Conservation (phyloP, 495 filamentous ascomycete species). For the Rhypophila decipiens region DNA sequence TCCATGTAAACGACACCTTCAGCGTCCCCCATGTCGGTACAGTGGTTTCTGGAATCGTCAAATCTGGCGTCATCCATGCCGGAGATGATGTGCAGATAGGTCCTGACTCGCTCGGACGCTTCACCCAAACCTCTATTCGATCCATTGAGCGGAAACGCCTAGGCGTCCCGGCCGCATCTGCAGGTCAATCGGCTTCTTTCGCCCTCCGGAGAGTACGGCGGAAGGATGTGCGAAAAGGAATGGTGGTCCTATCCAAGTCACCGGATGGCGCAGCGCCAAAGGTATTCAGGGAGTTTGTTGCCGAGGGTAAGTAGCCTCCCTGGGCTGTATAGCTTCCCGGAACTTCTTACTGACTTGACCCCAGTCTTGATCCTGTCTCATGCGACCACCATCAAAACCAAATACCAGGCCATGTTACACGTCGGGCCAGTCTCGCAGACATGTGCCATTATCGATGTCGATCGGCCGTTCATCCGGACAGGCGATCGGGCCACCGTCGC, state of each 20-base stretch:
- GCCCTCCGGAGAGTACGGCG: constrained; percentile 77
- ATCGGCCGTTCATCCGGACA: constrained; percentile 90
- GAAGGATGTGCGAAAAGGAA: constrained; percentile 95
- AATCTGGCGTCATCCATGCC: constrained; percentile 78
- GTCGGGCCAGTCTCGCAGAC: constrained; percentile 94
- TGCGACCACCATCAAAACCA: constrained; percentile 96
- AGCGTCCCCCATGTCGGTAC: constrained; percentile 98
- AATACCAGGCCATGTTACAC: constrained; percentile 98
- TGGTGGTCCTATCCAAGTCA: constrained; percentile 88
- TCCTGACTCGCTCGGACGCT: constrained; percentile 87
- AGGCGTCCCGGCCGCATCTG: constrained; percentile 78
- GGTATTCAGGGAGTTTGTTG: constrained; percentile 87
- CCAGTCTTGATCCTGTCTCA: constrained; percentile 89
- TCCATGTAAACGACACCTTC: constrained; percentile 95
- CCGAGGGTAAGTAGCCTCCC: constrained; percentile 55
- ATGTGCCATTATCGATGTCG: constrained; percentile 95
- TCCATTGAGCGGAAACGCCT: constrained; percentile 96
- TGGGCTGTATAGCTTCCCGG: background rate
- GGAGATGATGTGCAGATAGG: constrained; percentile 87
- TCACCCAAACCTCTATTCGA: constrained; percentile 81
- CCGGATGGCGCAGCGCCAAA: constrained; percentile 63
- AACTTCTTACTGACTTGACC: constrained; percentile 1
- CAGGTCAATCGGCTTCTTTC: constrained; percentile 89
- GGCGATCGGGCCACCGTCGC: constrained; percentile 89
- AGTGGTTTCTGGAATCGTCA: constrained; percentile 91